Conservation (phyloP, 106 monocot species). For the Allium cepa region DNA sequence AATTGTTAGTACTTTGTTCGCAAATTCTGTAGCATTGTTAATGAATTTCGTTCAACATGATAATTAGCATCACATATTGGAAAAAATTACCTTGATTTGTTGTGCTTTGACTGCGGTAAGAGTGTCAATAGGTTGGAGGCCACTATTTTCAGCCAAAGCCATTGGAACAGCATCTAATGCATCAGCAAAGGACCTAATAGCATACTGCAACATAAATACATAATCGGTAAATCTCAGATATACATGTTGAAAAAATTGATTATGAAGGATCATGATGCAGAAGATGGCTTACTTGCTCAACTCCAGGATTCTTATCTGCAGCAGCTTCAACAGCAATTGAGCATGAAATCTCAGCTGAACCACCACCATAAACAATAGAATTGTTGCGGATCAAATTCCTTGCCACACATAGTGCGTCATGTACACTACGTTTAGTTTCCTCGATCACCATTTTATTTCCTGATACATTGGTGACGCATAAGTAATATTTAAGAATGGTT, state of each 20-base stretch:
- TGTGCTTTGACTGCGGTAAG: conserved; percentile 81
- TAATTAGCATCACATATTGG: too few relatives aligned
- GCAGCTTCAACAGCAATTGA: conserved; percentile 89
- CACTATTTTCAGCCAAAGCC: conserved; percentile 95
- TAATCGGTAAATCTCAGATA: too few relatives aligned
- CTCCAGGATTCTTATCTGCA: conserved; percentile 76
- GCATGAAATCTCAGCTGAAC: conserved; percentile 4
- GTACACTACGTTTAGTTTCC: conserved; percentile 91
- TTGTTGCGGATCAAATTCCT: conserved; percentile 94
- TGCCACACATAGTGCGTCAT: conserved; percentile 94
- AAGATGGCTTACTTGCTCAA: conserved; percentile 70
- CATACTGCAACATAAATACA: conserved; percentile 46
- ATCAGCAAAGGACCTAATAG: conserved; percentile 88
- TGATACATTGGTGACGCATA: conserved; percentile 4
- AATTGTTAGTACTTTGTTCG: too few relatives aligned
- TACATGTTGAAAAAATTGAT: background rate
- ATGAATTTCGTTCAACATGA: too few relatives aligned
- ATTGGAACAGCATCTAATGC: conserved; percentile 83
- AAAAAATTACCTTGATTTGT: conserved; percentile 70
- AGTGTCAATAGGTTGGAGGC: conserved; percentile 83
- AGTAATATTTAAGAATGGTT: too few relatives aligned
- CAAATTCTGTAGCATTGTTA: too few relatives aligned
- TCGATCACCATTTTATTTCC: conserved; percentile 99
- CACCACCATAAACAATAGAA: conserved; percentile 94
- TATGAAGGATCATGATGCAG: background rate